These are phyloP conservation scores for Epichloe bromicola DNA, from an alignment of 2,329 filamentous ascomycete genomes.

Conservation along the genomic window DNA sequence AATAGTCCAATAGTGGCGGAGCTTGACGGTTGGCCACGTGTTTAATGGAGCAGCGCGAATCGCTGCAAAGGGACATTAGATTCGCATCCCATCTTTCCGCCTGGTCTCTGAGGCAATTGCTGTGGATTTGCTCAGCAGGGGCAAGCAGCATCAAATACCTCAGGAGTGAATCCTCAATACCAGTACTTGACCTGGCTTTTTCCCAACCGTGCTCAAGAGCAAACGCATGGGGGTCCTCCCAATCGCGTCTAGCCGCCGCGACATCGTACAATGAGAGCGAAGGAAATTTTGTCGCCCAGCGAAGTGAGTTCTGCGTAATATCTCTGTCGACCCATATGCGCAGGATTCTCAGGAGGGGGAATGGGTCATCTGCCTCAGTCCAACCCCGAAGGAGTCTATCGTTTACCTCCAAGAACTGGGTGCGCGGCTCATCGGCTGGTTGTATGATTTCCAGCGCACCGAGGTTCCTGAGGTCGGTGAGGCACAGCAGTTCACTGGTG, in stretches of 20 bases:
- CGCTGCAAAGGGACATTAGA: conserved; percentile 20
- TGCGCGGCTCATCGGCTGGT: conserved; percentile 16
- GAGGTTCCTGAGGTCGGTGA: conserved; percentile 32
- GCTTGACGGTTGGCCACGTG: conserved; percentile 18
- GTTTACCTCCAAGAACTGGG: conserved; percentile 24
- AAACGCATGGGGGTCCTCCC: conserved; percentile 15
- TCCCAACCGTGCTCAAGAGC: conserved; percentile 23
- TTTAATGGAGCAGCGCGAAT: conserved; percentile 20
- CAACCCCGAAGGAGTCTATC: conserved; percentile 35
- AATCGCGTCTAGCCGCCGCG: conserved; percentile 22
- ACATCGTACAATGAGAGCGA: conserved; percentile 32
- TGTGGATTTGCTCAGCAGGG: conserved; percentile 14
- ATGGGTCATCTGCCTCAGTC: conserved; percentile 27
- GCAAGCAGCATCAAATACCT: conserved; percentile 24
- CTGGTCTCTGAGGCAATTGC: conserved; percentile 13
- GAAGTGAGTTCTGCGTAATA: conserved; percentile 27
- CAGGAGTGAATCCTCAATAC: conserved; percentile 20
- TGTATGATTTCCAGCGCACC: conserved; percentile 34
- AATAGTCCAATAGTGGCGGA: conserved; percentile 20
- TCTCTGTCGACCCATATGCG: conserved; percentile 30
- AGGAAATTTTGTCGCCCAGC: conserved; percentile 29
- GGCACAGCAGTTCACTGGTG: conserved; percentile 25
- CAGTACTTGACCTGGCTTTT: conserved; percentile 12
- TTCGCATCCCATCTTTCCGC: conserved; percentile 22
- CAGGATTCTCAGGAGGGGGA: conserved; percentile 33